These are phyloP conservation scores for Pulveroboletus sp. DNA, from an alignment of 768 basidiomycete species.

Conservation along the genomic window DNA sequence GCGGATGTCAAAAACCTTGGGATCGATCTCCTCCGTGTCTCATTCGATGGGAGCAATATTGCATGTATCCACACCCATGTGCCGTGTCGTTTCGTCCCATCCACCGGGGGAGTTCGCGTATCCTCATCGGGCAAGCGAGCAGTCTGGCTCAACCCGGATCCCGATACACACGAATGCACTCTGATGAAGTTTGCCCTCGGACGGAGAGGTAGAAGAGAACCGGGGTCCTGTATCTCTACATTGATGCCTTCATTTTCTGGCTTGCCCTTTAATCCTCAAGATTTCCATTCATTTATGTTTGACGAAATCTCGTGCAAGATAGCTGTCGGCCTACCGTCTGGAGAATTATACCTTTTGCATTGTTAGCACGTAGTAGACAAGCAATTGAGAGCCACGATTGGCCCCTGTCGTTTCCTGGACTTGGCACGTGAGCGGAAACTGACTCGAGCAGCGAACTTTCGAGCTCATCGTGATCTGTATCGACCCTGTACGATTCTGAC, in stretches of 20 bases:
- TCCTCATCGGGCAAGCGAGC: constrained; percentile 20
- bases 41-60: constrained; percentile 11
- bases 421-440: constrained; percentile 25
- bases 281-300: constrained; percentile 42
- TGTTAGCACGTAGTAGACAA: constrained; percentile 8
- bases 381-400: background rate
- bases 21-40: constrained; percentile 10
- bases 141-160: constrained; percentile 13
- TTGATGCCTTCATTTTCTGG: constrained; percentile 45
- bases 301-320: constrained; percentile 48
- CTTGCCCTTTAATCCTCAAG: constrained; percentile 42
- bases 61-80: constrained; percentile 1
- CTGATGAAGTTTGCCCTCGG: constrained; percentile 48
- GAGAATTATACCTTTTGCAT: constrained; percentile 28
- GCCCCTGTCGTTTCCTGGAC: constrained; percentile 16
- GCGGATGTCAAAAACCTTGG: background rate
- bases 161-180: constrained; percentile 33
- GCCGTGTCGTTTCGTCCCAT: constrained; percentile 8
- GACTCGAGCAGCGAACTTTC: constrained; percentile 3
- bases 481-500: constrained; percentile 1
- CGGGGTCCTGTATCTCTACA: constrained; percentile 15
- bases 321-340: no score
- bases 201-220: background rate
- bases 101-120: constrained; percentile 11
- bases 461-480: constrained; percentile 3